A percentile compares a stretch with the other conserved stretches of the same genome.
phyloP scores from a whole-genome alignment of 177 flowering plant species.

The Vitis hybrid region DNA sequence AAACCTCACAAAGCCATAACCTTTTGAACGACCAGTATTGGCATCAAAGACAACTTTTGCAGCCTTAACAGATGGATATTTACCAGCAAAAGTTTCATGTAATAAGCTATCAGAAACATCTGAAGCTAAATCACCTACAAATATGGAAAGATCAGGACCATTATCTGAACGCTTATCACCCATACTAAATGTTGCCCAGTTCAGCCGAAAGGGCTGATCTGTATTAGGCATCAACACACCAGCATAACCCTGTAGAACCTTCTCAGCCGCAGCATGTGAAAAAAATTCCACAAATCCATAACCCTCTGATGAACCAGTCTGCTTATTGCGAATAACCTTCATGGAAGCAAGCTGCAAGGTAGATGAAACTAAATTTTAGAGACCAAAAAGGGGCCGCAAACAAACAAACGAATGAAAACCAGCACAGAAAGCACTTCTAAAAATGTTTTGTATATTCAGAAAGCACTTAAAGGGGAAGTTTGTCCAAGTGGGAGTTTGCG shows the following conservation, averaged over 20 bases:
- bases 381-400: not conserved
- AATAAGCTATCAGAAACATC: conserved; percentile 84
- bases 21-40: conserved; percentile 94
- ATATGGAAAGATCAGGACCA: conserved; percentile 87
- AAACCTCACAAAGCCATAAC: conserved; percentile 97
- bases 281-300: conserved; percentile 91
- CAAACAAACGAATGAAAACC: not conserved
- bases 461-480: too few species aligned
- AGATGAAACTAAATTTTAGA: not conserved
- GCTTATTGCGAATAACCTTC: conserved; percentile 94
- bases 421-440: too few species aligned
- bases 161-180: conserved; percentile 82
- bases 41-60: conserved; percentile 96
- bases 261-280: conserved; percentile 83
- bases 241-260: conserved; percentile 66
- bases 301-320: conserved; percentile 83
- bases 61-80: conserved; percentile 87
- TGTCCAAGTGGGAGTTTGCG: too few species aligned
- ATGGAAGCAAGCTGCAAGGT: conserved; percentile 54
- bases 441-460: too few species aligned
- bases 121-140: conserved; percentile 95
- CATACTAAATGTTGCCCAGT: conserved; percentile 93
- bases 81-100: conserved; percentile 80
- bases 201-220: conserved; percentile 82
- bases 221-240: conserved; percentile 75